Evolutionary conservation across 202 grass and related monocot species (phyloP), one percentile per base, ranked within the genome.

Genomic region (Zizania palustris): DNA sequence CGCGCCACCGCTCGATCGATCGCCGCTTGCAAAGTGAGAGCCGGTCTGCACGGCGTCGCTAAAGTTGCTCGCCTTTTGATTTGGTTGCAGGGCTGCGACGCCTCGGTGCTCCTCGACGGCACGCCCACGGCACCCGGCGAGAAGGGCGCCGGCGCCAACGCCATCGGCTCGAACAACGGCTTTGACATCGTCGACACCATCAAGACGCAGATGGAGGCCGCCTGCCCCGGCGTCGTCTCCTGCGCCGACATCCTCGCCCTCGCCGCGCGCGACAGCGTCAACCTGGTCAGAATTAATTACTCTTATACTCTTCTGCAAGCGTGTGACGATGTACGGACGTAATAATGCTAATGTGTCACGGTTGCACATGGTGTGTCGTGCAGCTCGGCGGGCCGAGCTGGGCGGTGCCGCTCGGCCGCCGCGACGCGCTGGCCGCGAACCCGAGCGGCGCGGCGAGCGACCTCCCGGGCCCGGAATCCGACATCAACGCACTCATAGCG

Each of bases 341-440:
- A 9, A 11, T n/a, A 34, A 37, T 45, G 14, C 33, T 3, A 8
- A 9, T 4, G 0, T 5, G 34, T 9, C 28, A n/a, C n/a, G n/a
- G 28, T 0, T 3, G 12, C 16, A 42, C 4, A 9, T 62, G 48
- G 28, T 28, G 28, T 28, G 2, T 28, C 51, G 66, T 72, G 67
- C 84, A 97, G 94, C 85, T 93, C 1, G 94, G 94, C 49, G 94
- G 91, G 0, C 91, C 94, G 72, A 90, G 71, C 60, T 97, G 91
- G 89, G 67, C 68, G 4, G 93, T 92, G 51, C 71, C 60, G 21
- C 83, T 96, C 0, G 93, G 93, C 4, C 89, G 89, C 3, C 78
- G 86, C 3, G 94, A 97, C 56, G 57, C 89, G 40, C 64, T 69
- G 45, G 65, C 67, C 34, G 84, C 94, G 3, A 93, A 88, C 80